Evolutionary conservation across 345 rosid species (phyloP), one percentile per base, ranked within the genome.

Genomic region (Syzygium grande): DNA sequence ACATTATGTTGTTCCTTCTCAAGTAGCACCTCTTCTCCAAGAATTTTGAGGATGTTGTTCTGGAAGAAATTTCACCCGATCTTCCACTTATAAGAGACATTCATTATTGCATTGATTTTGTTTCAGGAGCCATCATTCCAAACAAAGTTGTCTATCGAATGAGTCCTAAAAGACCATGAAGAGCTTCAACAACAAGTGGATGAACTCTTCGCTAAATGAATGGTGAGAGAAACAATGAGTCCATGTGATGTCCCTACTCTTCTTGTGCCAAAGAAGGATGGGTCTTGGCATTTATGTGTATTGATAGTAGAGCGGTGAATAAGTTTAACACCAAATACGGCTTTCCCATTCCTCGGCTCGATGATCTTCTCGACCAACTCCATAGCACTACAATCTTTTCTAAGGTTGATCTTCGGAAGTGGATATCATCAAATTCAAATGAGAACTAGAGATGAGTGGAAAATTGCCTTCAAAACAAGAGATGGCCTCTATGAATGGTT

Each of bases 401-500:
- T 0, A 89, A 73, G 46, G 46, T 85, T 22, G 87, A 51, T 29
- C 43, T 88, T 38, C 38, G 0, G 0, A 51, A 73, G 85, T 87
- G 88, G 87, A 15, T 85, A 89, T 11, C 86, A 54, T 25, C 85
- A 89, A 54, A 87, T 88, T 17, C 0, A 29, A 8, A 86, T 53
- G 13, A 17, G 41, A 17, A 0, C n/a, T 0, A 52, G 91, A 2
- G 89, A 86, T 54, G 85, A 85, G 23, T 87, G 84, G 89, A 87
- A 84, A 49, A 84, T 7, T 1, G 9, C 65, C 2, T 87, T 89
- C 11, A 43, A 89, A 30, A 85, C 56, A 5, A 46, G 17, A 51
- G 52, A 87, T 46, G 86, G 86, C 3, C 41, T 87, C 5, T 55
- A 73, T 63, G 84, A 87, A 41, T 85, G 89, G 86, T 11, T 87